Evolutionary conservation across 2,329 filamentous ascomycete genomes (phyloP), one percentile per base, ranked within the genome.

Genomic region (Paraphaeosphaeria sporulosa): DNA sequence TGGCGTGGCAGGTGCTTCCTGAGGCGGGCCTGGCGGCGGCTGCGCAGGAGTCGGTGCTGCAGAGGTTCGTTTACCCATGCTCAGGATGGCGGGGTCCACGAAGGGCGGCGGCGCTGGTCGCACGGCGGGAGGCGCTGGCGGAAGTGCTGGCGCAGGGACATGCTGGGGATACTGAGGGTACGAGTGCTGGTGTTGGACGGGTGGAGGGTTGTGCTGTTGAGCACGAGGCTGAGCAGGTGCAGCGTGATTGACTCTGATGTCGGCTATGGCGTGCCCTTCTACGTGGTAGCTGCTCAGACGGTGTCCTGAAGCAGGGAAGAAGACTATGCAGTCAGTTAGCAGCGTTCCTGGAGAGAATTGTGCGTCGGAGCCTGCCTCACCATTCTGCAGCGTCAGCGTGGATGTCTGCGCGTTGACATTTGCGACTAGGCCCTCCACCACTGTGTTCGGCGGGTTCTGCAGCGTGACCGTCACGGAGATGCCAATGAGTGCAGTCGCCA

Each of bases 51-150:
- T 58, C 54, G 65, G 66, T 34, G 65, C 64, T 19, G 68, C 49
- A 71, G 74, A 53, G 69, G 77, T 61, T 69, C 70, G 67, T 61
- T 76, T 82, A 21, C 76, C 76, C 73, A 92, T 86, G 72, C 91
- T 93, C 48, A 96, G 75, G 57, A 96, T 96, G 3, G 92, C 92
- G 12, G 92, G 92, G 69, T 96, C 92, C n/a, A 89, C 84, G 70
- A 95, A 93, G 0, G 68, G 58, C 32, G 82, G 70, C 32, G 81
- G 67, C 64, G 80, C 75, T 27, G 48, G 61, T 19, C 53, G 57
- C 10, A 25, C 43, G 43, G 58, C 62, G 21, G 52, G 43, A 38
- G 55, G 48, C 19, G 57, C 54, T 49, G 55, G 64, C 57, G 62
- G 65, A 32, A 52, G 48, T 17, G 57, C 53, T 49, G 55, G 64